Evolutionary conservation across 1,139 yeast genomes (phyloP).

Genomic region (Torulaspora pretoriensis): DNA sequence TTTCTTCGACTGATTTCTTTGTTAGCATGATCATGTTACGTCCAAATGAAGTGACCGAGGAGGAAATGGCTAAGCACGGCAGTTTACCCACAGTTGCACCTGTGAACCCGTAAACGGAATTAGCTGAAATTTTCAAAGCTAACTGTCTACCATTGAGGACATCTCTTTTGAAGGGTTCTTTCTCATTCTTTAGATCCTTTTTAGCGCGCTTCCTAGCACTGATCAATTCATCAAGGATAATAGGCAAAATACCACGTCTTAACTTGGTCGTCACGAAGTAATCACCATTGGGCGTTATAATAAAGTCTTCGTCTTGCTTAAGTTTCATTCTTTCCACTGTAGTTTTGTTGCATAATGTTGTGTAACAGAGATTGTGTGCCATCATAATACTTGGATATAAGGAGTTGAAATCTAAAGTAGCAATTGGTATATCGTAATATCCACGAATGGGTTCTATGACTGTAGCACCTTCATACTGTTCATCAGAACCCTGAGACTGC

Average conservation of each 20-base stretch:
- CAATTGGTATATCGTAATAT: constrained; percentile 94
- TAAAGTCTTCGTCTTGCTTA: constrained; percentile 71
- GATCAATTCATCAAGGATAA: constrained; percentile 81
- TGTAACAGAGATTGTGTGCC: constrained; percentile 97
- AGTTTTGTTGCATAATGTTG: constrained; percentile 70
- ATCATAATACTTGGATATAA: constrained; percentile 98
- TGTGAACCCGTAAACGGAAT: constrained; percentile 97
- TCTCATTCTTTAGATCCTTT: constrained; percentile 82
- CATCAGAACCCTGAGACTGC: constrained; percentile 74
- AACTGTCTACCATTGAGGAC: constrained; percentile 96
- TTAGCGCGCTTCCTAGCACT: constrained; percentile 93
- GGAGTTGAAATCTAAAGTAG: constrained; percentile 95
- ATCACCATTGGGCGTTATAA: constrained; percentile 88
- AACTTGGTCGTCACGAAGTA: constrained; percentile 70
- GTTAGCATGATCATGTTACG: constrained; percentile 95
- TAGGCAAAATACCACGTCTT: constrained; percentile 86
- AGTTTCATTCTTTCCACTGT: constrained; percentile 64
- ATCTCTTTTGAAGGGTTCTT: constrained; percentile 88
- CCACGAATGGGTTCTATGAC: constrained; percentile 97
- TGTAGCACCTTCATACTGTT: constrained; percentile 98
- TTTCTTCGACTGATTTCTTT: constrained; percentile 75
- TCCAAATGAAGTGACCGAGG: constrained; percentile 93
- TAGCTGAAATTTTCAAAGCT: constrained; percentile 94
- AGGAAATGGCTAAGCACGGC: constrained; percentile 94
- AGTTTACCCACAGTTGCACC: constrained; percentile 98